Conservation (phyloP, 192 early-diverging fungal species). For the Helicostylum pulchrum region DNA sequence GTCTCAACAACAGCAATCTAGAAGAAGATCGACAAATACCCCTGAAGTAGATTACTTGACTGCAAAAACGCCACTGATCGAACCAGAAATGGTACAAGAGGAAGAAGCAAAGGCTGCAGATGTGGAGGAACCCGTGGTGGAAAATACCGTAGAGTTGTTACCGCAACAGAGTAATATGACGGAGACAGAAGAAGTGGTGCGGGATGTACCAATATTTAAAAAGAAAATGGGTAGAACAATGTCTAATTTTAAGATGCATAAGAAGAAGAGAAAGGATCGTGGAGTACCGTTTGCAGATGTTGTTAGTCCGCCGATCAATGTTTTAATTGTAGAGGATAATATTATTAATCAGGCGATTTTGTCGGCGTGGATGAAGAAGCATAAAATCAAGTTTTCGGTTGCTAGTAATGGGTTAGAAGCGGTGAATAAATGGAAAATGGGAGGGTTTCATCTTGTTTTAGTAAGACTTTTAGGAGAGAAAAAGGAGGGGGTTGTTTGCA, state of each 20-base stretch:
- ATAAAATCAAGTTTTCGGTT: constrained; percentile 68
- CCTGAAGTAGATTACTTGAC: not conserved
- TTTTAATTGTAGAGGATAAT: constrained; percentile 83
- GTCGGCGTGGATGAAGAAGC: constrained; percentile 66
- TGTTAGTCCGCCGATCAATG: constrained; percentile 64
- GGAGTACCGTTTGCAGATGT: constrained; percentile 20
- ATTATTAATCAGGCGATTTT: constrained; percentile 71
- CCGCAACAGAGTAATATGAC: not conserved
- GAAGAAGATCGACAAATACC: not conserved
- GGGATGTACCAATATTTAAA: not conserved
- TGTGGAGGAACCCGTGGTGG: not conserved
- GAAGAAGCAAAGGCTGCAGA: not conserved
- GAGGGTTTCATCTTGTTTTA: constrained; percentile 65
- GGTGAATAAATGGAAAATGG: constrained; percentile 69
- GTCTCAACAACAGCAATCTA: too few species aligned
- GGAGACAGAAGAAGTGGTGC: too few species aligned
- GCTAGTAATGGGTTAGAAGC: constrained; percentile 82
- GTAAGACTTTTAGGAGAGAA: constrained; percentile 37
- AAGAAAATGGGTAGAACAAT: not conserved
- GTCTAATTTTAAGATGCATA: constrained; percentile 13
- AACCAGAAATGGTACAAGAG: not conserved
- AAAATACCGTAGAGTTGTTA: not conserved
- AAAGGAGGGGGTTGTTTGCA: too few species aligned
- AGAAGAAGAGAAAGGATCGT: constrained; percentile 20
- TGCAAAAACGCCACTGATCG: not conserved